phyloP scores from a whole-genome alignment of 2,329 filamentous ascomycete species.

The Aspergillaceae sp. region DNA sequence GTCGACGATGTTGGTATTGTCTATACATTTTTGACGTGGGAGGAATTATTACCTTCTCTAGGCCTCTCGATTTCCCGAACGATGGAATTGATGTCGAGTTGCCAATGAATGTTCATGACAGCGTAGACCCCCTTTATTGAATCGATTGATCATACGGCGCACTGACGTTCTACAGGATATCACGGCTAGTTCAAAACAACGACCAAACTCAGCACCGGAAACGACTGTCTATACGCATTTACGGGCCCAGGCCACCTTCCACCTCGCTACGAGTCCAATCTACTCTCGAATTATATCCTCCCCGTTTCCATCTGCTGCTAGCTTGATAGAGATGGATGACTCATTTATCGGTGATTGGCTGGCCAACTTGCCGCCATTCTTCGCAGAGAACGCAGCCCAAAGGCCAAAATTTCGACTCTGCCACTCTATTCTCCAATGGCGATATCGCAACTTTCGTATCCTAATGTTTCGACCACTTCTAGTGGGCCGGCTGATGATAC shows the following conservation, averaged over 20 bases:
- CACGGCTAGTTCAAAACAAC: constrained; percentile 10
- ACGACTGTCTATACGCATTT: constrained; percentile 26
- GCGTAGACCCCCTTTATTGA: constrained; percentile 2
- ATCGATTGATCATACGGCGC: neutral
- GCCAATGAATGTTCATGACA: constrained; percentile 28
- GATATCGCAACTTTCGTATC: constrained; percentile 25
- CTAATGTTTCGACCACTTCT: constrained; percentile 27
- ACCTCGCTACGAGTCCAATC: constrained; percentile 21
- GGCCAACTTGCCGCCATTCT: constrained; percentile 18
- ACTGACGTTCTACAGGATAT: constrained; percentile 7
- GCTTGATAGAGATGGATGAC: constrained; percentile 19
- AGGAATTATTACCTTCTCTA: constrained; percentile 35
- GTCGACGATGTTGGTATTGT: constrained; percentile 20
- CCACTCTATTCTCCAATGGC: constrained; percentile 22
- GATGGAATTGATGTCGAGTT: constrained; percentile 29
- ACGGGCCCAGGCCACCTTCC: constrained; percentile 21
- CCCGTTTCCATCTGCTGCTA: constrained; percentile 19
- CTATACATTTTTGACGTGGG: constrained; percentile 33
- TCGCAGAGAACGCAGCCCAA: constrained; percentile 14
- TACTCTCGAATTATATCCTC: constrained; percentile 26
- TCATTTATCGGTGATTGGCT: constrained; percentile 21
- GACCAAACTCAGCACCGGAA: constrained; percentile 13
- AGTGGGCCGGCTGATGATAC: constrained; percentile 11
- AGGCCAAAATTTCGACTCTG: constrained; percentile 14
- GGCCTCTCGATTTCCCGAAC: constrained; percentile 32